These are phyloP conservation scores for Arthrinium phaeospermum DNA, from an alignment of 2,329 filamentous ascomycete genomes.

Conservation along the genomic window DNA sequence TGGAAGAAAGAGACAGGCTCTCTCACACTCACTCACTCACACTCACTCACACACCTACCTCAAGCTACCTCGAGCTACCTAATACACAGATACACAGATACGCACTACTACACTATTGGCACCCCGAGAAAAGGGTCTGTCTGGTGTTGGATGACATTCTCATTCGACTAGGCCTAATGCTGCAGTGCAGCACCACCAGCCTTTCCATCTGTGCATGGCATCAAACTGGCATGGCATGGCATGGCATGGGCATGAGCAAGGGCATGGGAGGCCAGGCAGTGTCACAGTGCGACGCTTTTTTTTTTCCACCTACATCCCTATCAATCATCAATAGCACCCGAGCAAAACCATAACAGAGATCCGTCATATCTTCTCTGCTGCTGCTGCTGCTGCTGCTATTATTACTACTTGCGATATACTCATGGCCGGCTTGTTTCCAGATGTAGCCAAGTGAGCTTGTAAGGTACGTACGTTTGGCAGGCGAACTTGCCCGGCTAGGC, in stretches of 20 bases:
- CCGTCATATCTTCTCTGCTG: background rate
- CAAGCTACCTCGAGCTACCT: too few species aligned
- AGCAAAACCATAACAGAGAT: conserved; percentile 11
- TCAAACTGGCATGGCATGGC: conserved; percentile 16
- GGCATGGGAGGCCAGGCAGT: conserved; percentile 10
- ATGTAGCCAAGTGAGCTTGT: background rate
- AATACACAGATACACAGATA: background rate
- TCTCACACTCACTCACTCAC: background rate
- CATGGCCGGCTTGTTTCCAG: conserved; percentile 10
- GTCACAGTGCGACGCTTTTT: conserved; percentile 11
- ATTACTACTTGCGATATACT: background rate
- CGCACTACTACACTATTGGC: conserved; percentile 5
- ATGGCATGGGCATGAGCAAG: background rate
- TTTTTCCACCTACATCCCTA: background rate
- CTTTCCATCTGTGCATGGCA: conserved; percentile 14
- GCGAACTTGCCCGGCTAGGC: background rate
- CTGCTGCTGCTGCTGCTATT: background rate
- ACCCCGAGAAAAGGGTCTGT: conserved; percentile 9
- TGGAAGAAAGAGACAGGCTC: conserved; percentile 4
- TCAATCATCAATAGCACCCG: conserved; percentile 1
- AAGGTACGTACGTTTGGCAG: background rate
- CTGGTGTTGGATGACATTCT: conserved; percentile 13
- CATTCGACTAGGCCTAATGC: conserved; percentile 11
- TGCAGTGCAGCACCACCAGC: conserved; percentile 14
- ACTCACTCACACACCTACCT: background rate